Conservation (phyloP, 1,139 yeast species). For the Zygoascus hellenicus region DNA sequence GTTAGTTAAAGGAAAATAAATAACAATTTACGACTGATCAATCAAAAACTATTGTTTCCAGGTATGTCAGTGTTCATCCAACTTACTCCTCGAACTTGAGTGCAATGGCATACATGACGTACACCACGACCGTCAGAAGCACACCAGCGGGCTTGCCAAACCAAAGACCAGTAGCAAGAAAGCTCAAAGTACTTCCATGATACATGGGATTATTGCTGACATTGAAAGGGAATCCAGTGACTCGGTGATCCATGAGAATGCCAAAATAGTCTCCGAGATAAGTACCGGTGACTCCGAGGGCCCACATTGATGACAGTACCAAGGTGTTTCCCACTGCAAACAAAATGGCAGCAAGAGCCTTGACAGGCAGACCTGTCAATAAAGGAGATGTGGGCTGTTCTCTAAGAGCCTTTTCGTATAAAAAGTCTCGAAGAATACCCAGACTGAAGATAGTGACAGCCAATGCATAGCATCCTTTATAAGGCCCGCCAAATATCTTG, state of each 20-base stretch:
- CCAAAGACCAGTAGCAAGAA: conserved; percentile 85
- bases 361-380: conserved; percentile 37
- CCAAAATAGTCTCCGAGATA: conserved; percentile 97
- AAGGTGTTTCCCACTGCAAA: conserved; percentile 72
- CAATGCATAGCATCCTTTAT: conserved; percentile 72
- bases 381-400: conserved; percentile 39
- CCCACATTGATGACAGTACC: conserved; percentile 82
- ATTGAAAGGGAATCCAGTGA: conserved; percentile 92
- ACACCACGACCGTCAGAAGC: conserved; percentile 63
- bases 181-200: conserved; percentile 82
- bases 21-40: neutral
- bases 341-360: conserved; percentile 41
- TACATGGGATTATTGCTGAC: conserved; percentile 94
- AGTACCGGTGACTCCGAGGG: conserved; percentile 94
- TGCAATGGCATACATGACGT: conserved; percentile 77
- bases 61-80: conserved; percentile 7
- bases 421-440: conserved; percentile 75
- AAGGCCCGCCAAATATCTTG: conserved; percentile 61
- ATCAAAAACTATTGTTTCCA: neutral
- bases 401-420: conserved; percentile 63
- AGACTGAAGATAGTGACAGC: conserved; percentile 78
- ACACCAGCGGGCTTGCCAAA: conserved; percentile 89
- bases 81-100: conserved; percentile 68
- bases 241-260: conserved; percentile 82
- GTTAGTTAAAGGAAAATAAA: conserved; percentile 15